phyloP scores from a whole-genome alignment of 2,329 filamentous ascomycete genomes.

The Aurifilum marmelostoma region DNA sequence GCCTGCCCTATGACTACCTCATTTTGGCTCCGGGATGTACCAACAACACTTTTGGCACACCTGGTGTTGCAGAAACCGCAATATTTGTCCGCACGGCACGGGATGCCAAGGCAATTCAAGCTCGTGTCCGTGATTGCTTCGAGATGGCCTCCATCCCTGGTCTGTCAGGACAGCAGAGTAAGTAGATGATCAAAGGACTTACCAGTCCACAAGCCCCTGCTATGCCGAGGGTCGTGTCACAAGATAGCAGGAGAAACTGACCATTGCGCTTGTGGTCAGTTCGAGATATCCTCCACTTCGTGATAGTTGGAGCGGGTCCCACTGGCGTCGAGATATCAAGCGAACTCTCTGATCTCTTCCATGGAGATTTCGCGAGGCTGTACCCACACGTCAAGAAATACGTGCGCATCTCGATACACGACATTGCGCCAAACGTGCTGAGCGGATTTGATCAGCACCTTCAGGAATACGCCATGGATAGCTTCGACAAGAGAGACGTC shows the following conservation, averaged over 20 bases:
- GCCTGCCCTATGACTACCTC: constrained; percentile 21
- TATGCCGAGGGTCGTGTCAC: neutral
- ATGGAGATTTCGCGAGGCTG: constrained; percentile 20
- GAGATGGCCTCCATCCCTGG: constrained; percentile 26
- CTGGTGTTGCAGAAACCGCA: constrained; percentile 20
- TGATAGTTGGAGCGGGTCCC: constrained; percentile 26
- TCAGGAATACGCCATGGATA: constrained; percentile 27
- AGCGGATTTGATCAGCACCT: constrained; percentile 24
- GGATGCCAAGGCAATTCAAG: constrained; percentile 26
- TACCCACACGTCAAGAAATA: constrained; percentile 27
- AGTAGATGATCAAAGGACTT: neutral
- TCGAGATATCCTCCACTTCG: constrained; percentile 24
- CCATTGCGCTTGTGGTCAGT: constrained; percentile 3
- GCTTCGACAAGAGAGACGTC: constrained; percentile 22
- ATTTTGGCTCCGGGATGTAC: constrained; percentile 25
- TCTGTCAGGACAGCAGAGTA: constrained; percentile 22
- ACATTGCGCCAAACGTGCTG: constrained; percentile 22
- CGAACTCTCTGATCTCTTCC: constrained; percentile 25
- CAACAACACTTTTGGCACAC: constrained; percentile 24
- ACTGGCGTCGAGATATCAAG: constrained; percentile 26
- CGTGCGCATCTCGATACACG: constrained; percentile 23
- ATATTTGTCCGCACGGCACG: constrained; percentile 25
- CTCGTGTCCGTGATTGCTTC: constrained; percentile 22
- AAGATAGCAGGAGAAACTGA: neutral
- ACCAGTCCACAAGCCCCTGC: neutral